Base-by-base conservation (phyloP, 306 rosid species). In the Myrica gale region DNA sequence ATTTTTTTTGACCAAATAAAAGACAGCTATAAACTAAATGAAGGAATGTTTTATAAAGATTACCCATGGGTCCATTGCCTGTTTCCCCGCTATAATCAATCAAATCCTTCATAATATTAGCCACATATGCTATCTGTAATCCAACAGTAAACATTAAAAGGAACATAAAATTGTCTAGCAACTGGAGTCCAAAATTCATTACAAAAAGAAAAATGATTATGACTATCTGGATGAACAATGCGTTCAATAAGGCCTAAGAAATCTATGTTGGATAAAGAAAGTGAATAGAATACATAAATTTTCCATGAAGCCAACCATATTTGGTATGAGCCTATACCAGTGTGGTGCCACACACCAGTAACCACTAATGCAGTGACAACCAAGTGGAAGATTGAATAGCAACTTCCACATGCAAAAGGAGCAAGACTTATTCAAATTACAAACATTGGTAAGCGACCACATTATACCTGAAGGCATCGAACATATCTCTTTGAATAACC, bases 401-500 rank as follows among this genome's bases (percentile, higher is more conserved):
- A 52, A 52, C 56, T 52, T 12, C 20, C 16, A 16, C 7, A 52
- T 52, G 56, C 56, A 52, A 52, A 52, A 52, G 16, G 7, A 6
- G 17, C 6, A 4, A 52, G 20, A 1, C 56, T 52, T 12, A 4
- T 52, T 52, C 56, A 16, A 52, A 52, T 52, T 15, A 69, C 11
- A 23, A 20, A 41, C 26, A 13, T 69, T 46, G 47, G 68, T 50
- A 26, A 44, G 69, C 74, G 42, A 77, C 74, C 26, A 26, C 65
- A 21, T 48, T 48, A 57, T 90, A 96, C 99, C 97, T 96, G 99
- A 76, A 96, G 91, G 84, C 99, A 96, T 75, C 99, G 92, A 26
- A 96, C 97, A 6, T 96, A 96, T 96, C 98, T 87, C 89, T 96
- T 96, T 9, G 99, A 90, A 83, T 96, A 96, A 68, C 99, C 99